Base-by-base conservation (phyloP, 1,284 basidiomycete genomes). In the Wolfiporia cocos region DNA sequence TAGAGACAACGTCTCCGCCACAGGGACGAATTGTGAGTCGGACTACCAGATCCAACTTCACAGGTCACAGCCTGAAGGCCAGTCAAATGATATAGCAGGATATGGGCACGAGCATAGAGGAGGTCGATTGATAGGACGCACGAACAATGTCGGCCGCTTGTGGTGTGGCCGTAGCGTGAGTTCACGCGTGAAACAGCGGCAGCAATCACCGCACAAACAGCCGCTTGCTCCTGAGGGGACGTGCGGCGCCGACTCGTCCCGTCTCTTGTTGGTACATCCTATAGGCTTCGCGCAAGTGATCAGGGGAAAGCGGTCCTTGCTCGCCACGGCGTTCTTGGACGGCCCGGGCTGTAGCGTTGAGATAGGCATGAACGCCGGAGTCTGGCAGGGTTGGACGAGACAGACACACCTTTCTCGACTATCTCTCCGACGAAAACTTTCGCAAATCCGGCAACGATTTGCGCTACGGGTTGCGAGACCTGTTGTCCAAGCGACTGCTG, bases 341-440 rank as follows among this genome's bases (percentile, higher is more conserved):
- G 14, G 73, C 70, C 18, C 88, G 84, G 17, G 89, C 91, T 90
- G 51, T 2, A 21, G 26, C 26, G 14, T 17, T 26, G n/a, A 34
- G 11, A 33, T 11, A 33, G 20, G 32, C 4, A 34, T 15, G 19
- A 19, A 20, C 38, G 12, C 9, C 24, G 33, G 31, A 18, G 3
- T n/a, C 9, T 28, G 26, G 14, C 9, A 14, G 14, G 26, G 26
- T 28, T 7, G 14, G 26, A 28, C 9, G 9, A 10, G 20, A 22
- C 18, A 10, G 36, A 55, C 67, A 39, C 42, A 87, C 89, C 89
- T 67, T 86, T 85, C 61, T 94, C 91, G 17, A 93, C 78, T 4
- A 94, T 88, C 61, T 94, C 91, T 2, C 92, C 92, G 7, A 95
- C 88, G 53, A 95, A 95, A 2, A 94, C 89, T 58, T 95, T 95